Evolutionary conservation across 2,329 filamentous ascomycete genomes (phyloP).

Genomic region (Ophiostoma tasmaniense): DNA sequence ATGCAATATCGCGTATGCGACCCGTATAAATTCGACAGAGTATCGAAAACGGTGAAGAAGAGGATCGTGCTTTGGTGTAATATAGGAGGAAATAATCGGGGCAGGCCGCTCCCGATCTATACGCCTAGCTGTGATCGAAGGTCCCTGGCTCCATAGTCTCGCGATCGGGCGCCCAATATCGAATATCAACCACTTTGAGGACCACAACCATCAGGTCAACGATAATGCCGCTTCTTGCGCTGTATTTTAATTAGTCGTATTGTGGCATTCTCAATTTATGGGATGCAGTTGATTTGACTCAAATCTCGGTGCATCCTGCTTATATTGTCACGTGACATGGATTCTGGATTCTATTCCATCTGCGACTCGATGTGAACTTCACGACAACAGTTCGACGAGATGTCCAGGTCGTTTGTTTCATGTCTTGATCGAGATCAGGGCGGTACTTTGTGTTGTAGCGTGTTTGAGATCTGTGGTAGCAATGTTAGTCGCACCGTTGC

Average conservation of each 20-base stretch:
- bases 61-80: not conserved
- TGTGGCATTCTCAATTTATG: not conserved
- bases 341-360: too few relatives aligned
- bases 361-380: not conserved
- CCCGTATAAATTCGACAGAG: too few relatives aligned
- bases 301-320: not conserved
- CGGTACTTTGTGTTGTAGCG: not conserved
- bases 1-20: not conserved
- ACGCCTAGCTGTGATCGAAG: not conserved
- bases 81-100: constrained; percentile 1
- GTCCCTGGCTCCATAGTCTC: not conserved
- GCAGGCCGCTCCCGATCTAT: not conserved
- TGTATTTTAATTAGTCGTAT: not conserved
- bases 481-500: not conserved
- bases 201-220: not conserved
- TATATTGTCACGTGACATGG: not conserved
- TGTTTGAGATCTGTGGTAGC: not conserved
- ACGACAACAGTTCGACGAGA: not conserved
- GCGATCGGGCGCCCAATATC: not conserved
- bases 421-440: not conserved
- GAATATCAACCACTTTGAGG: not conserved
- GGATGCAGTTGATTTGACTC: not conserved
- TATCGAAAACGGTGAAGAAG: not conserved
- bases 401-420: not conserved
- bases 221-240: not conserved